Base-by-base conservation (phyloP, 1,284 basidiomycete genomes). In the Peniophora sp. region DNA sequence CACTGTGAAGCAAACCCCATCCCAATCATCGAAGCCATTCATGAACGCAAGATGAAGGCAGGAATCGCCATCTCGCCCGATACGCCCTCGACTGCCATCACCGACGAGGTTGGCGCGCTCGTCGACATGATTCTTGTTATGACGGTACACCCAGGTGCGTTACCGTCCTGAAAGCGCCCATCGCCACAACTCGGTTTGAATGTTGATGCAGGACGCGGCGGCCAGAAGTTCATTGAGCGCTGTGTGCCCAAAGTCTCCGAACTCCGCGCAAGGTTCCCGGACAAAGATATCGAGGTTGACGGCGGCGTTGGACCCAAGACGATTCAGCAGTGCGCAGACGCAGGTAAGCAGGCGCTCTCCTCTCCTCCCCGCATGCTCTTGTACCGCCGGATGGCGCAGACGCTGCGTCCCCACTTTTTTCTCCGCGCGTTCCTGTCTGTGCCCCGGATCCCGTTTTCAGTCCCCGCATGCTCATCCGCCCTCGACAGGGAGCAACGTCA, bases 51-150 rank as follows among this genome's bases (percentile, higher is more conserved):
- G 32, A 96, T 98, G 92, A 87, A 84, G 61, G 93, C 90, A 3
- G 95, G 93, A 18, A 85, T 97, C 24, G 95, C 94, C 46, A 94
- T 98, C 62, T 96, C 92, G 2, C 95, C 94, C 6, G 88, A 92
- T 60, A 97, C 95, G 0, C 88, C 89, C 3, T 86, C 92, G 14
- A 75, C 77, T 2, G 85, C 83, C 47, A 92, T 98, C 63, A 86
- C 92, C 44, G 85, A 95, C 64, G 81, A 83, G 50, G 76, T 97
- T 48, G 94, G 77, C 18, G 64, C 81, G 22, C 79, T 79, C 8
- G 92, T 86, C 6, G 95, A 98, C 67, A 91, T 97, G 85, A 76
- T 97, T 17, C 83, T 98, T 55, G 94, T 98, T 62, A 98, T 98
- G 95, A 98, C 94, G 11, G 95, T 98, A 24, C 85, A 91, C 62